Evolutionary conservation across 768 basidiomycete species (phyloP), one percentile per base, ranked within the genome.

Genomic region (Tylopilus balloui): DNA sequence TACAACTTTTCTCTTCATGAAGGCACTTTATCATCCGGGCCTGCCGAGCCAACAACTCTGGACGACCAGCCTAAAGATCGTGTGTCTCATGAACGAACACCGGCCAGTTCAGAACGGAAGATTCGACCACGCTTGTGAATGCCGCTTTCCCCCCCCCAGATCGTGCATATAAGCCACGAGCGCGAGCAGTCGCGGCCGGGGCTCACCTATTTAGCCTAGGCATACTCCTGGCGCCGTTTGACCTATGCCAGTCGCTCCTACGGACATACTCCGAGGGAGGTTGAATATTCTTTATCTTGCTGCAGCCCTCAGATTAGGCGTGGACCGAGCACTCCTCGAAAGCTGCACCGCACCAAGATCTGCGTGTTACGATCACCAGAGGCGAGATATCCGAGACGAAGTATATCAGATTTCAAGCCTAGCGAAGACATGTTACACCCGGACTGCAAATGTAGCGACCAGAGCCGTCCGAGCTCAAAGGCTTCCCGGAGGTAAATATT

Each of bases 31-130:
- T 84, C 80, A 24, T 88, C 84, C 0, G 78, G 77, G 3, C 87
- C 84, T 0, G 84, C 81, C 1, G 81, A 84, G 0, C 77, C 83
- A 38, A 90, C 85, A 39, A 88, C 86, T 58, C 50, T 79, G 78
- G 43, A 78, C 68, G 27, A 78, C 75, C 9, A 78, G 47, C 1
- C 76, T 77, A 20, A 27, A 32, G 9, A 20, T 15, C 32, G 15
- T 15, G 37, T 40, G 4, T 50, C 36, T 35, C 40, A 57, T 50
- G 9, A 34, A 25, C 1, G 60, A 50, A 10, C 51, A 36, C 11
- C 40, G 40, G 35, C 9, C 6, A 14, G 4, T 3, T 42, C 3
- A 36, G 5, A 13, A 28, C 2, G 12, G 32, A 23, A 20, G 78
- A 77, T 51, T 84, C 85, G 28, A 88, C 84, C 12, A 81, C 68